Evolutionary conservation across 495 filamentous ascomycete species (phyloP).

Genomic region (Podospora anserina): DNA sequence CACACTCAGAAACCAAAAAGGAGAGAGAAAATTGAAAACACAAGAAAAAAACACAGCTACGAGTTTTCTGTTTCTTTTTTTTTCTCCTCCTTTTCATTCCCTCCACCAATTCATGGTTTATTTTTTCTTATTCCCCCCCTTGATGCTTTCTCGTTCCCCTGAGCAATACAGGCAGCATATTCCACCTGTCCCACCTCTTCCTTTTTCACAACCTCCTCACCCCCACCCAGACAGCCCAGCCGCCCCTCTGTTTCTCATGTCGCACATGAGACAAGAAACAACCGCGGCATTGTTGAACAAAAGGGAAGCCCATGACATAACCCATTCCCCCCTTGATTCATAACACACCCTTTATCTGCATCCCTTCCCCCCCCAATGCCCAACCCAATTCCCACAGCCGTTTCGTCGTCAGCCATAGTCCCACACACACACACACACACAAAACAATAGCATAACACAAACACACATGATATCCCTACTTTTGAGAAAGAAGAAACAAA

Average conservation of each 20-base stretch:
- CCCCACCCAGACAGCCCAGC: not conserved
- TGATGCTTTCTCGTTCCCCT: not conserved
- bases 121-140: not conserved
- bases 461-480: not conserved
- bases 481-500: not conserved
- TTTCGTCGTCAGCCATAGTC: not conserved
- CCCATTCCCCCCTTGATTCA: not conserved
- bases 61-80: constrained; percentile 13
- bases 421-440: not conserved
- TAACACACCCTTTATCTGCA: not conserved
- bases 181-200: not conserved
- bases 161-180: not conserved
- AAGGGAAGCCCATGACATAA: not conserved
- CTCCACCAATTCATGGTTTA: not conserved
- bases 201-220: not conserved
- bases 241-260: not conserved
- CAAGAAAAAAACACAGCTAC: constrained; percentile 15
- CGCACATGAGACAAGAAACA: not conserved
- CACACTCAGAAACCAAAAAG: constrained; percentile 15
- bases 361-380: not conserved
- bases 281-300: not conserved
- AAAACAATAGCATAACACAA: not conserved
- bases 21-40: constrained; percentile 15
- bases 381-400: not conserved
- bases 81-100: not conserved